These are phyloP conservation scores for Stachybotrys chlorohalonatus DNA, from an alignment of 2,329 filamentous ascomycete genomes.

Conservation along the genomic window DNA sequence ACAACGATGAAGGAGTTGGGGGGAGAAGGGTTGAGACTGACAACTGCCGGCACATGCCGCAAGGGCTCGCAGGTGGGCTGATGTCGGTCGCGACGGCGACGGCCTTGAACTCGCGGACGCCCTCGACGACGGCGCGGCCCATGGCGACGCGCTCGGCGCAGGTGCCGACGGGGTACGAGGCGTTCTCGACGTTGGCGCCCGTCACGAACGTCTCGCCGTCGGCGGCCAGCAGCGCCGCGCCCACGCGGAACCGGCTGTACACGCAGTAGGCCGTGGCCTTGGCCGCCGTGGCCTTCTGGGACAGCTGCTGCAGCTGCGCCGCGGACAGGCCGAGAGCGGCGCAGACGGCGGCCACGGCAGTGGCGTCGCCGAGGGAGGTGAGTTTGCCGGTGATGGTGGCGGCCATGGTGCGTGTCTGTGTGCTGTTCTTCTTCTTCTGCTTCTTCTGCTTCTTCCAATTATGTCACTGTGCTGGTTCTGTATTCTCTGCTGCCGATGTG, in stretches of 20 bases:
- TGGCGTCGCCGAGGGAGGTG: conserved; percentile 16
- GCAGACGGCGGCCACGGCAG: conserved; percentile 17
- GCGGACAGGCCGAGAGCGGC: conserved; percentile 39
- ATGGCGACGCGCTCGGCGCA: conserved; percentile 92
- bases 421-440: neutral
- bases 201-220: conserved; percentile 28
- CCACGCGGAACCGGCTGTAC: conserved; percentile 88
- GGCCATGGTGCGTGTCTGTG: neutral
- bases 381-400: conserved; percentile 8
- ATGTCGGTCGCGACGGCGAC: conserved; percentile 82
- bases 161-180: conserved; percentile 85
- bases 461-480: too few species aligned
- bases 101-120: conserved; percentile 56
- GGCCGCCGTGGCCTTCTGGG: conserved; percentile 54
- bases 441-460: too few species aligned
- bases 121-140: conserved; percentile 62
- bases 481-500: too few species aligned
- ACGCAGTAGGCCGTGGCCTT: conserved; percentile 82
- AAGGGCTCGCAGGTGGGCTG: conserved; percentile 61
- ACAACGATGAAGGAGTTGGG: neutral
- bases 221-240: conserved; percentile 60
- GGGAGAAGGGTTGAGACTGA: conserved; percentile 22
- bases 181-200: conserved; percentile 91
- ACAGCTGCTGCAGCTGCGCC: conserved; percentile 57
- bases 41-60: conserved; percentile 96